Evolutionary conservation across 1,284 basidiomycete genomes (phyloP).

Genomic region (Pascua sp.): DNA sequence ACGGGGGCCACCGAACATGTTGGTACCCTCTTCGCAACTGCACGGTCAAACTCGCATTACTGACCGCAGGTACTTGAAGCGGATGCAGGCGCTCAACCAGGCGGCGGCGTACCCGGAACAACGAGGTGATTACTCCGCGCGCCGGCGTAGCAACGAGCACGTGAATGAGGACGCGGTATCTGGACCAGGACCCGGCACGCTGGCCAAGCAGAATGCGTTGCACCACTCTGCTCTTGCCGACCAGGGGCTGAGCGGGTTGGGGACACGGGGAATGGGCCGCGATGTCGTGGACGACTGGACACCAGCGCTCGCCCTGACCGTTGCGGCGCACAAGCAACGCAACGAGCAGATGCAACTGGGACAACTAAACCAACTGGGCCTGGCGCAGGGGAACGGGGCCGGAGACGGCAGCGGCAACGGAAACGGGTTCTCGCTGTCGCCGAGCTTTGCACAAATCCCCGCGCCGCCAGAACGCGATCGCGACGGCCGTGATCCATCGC

Average conservation of each 20-base stretch:
- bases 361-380: neutral
- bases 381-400: too few species aligned
- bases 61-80: slow-evolving; percentile 23
- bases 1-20: slow-evolving; percentile 83
- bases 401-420: neutral
- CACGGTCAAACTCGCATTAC: neutral
- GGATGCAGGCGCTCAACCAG: slow-evolving; percentile 18
- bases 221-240: slow-evolving; percentile 9
- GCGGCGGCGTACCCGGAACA: slow-evolving; percentile 4
- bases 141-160: neutral
- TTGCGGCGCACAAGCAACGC: slow-evolving; percentile 6
- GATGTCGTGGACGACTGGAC: slow-evolving; percentile 16
- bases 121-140: neutral
- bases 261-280: slow-evolving; percentile 1
- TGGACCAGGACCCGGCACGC: slow-evolving; percentile 20
- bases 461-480: neutral
- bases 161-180: neutral
- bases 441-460: neutral
- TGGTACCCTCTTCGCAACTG: slow-evolving; percentile 35
- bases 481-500: too few species aligned
- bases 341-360: neutral
- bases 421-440: slow-evolving; percentile 3
- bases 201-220: slow-evolving; percentile 19
- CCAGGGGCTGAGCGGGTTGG: slow-evolving; percentile 6
- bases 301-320: slow-evolving; percentile 5